These are phyloP conservation scores for Dryas octopetala DNA, from an alignment of 306 rosid species.

Conservation along the genomic window DNA sequence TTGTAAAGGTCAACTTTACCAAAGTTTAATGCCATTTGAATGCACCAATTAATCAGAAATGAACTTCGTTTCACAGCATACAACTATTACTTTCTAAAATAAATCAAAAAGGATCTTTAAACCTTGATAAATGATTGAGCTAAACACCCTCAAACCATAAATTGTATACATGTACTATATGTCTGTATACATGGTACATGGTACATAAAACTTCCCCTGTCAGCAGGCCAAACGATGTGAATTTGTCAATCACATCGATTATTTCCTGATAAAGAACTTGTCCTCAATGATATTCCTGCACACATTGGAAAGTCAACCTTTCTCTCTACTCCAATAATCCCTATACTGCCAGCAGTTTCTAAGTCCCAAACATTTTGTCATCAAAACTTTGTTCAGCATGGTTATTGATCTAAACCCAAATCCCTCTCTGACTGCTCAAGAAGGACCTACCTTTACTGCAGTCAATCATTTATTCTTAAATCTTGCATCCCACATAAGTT, in stretches of 20 bases:
- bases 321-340: conserved; percentile 3
- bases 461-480: neutral
- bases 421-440: neutral
- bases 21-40: neutral
- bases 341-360: neutral
- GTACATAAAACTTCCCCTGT: neutral
- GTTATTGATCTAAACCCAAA: conserved; percentile 4
- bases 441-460: neutral
- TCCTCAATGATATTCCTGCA: neutral
- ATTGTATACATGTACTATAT: neutral
- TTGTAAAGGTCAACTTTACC: neutral
- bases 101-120: neutral
- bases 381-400: neutral
- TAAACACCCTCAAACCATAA: neutral
- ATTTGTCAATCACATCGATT: neutral
- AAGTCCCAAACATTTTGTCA: neutral
- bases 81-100: neutral
- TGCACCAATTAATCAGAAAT: neutral
- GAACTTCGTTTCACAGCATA: neutral
- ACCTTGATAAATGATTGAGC: neutral
- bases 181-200: neutral
- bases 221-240: neutral
- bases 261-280: neutral
- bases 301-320: neutral
- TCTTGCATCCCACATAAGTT: neutral